phyloP scores from a whole-genome alignment of 73 alveolate genomes.

The Paramecium primaurelia region DNA sequence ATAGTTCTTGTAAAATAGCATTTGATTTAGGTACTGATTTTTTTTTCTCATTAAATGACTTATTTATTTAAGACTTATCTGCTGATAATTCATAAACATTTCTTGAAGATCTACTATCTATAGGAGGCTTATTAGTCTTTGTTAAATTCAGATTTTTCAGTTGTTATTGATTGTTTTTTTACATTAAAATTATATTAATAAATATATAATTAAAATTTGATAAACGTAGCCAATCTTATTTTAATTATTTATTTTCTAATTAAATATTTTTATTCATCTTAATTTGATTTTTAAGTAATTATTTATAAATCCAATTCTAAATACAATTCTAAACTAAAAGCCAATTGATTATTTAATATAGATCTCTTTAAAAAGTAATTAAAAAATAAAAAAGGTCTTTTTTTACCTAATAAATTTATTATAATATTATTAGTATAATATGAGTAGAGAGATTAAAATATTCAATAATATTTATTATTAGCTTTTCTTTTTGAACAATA shows the following conservation, averaged over 20 bases:
- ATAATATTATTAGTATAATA: too few species aligned
- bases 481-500: too few species aligned
- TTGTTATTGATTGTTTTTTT: background rate
- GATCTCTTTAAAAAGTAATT: background rate
- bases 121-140: background rate
- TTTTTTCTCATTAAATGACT: background rate
- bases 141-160: background rate
- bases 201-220: background rate
- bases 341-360: background rate
- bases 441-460: background rate
- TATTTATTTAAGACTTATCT: background rate
- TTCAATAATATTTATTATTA: too few species aligned
- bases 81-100: background rate
- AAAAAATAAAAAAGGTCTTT: background rate
- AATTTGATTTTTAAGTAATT: background rate
- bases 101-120: background rate
- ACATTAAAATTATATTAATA: background rate
- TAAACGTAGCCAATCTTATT: background rate
- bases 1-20: background rate
- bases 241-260: background rate
- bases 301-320: background rate
- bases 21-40: background rate
- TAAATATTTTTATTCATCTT: background rate
- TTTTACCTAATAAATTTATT: too few species aligned
- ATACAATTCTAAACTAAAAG: background rate